Percentiles rank a stretch among this genome's conserved stretches.
phyloP scores from a whole-genome alignment of 768 basidiomycete species.

The Leccinum subgranulosum region DNA sequence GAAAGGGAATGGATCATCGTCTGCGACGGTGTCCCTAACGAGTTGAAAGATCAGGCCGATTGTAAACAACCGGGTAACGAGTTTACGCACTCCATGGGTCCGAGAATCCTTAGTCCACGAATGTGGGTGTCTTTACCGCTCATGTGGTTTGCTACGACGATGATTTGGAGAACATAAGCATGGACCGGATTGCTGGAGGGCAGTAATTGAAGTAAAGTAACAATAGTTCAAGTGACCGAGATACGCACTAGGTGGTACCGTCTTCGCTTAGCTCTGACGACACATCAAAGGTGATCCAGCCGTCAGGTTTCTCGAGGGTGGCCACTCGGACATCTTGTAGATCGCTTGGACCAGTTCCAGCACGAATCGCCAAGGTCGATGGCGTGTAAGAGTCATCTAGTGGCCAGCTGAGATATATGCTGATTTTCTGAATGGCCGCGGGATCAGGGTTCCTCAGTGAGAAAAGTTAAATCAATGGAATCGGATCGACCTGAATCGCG shows the following conservation, averaged over 20 bases:
- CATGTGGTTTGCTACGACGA: conserved; percentile 92
- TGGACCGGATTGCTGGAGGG: conserved; percentile 72
- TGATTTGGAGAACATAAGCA: conserved; percentile 87
- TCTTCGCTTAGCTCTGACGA: conserved; percentile 78
- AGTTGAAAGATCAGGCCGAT: conserved; percentile 2
- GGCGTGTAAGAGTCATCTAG: conserved; percentile 98
- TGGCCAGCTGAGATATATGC: conserved; percentile 74
- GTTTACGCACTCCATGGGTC: conserved; percentile 67
- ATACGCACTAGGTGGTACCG: conserved; percentile 70
- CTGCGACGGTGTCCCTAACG: conserved; percentile 40
- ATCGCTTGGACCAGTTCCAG: conserved; percentile 88
- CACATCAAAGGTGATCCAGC: conserved; percentile 89
- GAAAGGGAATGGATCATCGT: conserved; percentile 77
- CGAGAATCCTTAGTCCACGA: conserved; percentile 83
- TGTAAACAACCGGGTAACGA: neutral
- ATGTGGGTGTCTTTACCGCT: conserved; percentile 99
- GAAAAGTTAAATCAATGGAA: neutral
- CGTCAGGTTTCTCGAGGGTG: conserved; percentile 86
- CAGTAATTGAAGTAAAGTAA: neutral
- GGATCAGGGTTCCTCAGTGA: neutral
- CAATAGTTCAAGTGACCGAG: neutral
- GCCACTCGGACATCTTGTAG: conserved; percentile 88
- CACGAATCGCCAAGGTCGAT: conserved; percentile 82
- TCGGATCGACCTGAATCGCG: conserved; percentile 67
- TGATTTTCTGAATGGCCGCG: conserved; percentile 63